Conservation (phyloP, 495 filamentous ascomycete species). For the Neurospora tetrasperma region DNA sequence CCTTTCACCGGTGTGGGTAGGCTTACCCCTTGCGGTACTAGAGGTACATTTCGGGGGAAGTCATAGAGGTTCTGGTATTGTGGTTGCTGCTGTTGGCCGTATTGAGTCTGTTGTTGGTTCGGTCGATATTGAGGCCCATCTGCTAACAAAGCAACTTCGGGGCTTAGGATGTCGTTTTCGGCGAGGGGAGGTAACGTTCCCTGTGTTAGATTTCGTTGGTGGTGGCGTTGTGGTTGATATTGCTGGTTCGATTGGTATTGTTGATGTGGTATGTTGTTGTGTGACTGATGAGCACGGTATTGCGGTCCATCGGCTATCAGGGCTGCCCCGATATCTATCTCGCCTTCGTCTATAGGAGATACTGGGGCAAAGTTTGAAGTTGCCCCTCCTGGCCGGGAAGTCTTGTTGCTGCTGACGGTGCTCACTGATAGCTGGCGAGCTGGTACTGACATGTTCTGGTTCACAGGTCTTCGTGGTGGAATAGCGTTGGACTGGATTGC, state of each 20-base stretch:
- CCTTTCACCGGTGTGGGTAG: neutral
- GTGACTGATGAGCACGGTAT: neutral
- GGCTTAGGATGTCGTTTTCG: neutral
- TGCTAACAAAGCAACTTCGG: constrained; percentile 1
- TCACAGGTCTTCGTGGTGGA: constrained; percentile 7
- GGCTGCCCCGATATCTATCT: neutral
- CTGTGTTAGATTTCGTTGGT: neutral
- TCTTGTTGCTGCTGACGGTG: neutral
- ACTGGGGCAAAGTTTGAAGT: neutral
- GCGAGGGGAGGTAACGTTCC: neutral
- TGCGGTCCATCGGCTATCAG: constrained; percentile 20
- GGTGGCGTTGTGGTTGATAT: neutral
- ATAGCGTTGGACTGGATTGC: constrained; percentile 1
- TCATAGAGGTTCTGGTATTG: neutral
- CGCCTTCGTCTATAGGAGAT: neutral
- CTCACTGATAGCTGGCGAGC: neutral
- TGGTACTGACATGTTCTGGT: neutral
- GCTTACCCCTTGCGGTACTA: neutral
- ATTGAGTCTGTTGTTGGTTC: neutral
- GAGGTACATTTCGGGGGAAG: neutral
- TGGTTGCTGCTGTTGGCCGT: neutral
- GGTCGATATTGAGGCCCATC: neutral
- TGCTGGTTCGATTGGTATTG: neutral
- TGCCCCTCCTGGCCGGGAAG: neutral
- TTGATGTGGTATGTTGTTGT: neutral